Base-by-base conservation (phyloP, 176 grass and related monocot species). In the Carex littledalei region DNA sequence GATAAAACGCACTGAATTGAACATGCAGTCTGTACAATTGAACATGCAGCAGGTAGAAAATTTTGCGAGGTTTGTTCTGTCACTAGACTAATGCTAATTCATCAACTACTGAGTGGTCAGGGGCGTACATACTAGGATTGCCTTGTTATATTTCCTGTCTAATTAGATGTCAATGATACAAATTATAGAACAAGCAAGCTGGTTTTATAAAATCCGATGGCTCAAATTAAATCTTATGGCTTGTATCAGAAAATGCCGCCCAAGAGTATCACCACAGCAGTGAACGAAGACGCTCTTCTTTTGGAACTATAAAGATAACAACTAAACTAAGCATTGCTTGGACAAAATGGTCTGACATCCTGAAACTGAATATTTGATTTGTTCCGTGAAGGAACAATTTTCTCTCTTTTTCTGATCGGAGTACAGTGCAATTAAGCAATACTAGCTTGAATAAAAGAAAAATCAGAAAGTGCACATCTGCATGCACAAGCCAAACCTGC, bases 401-500 rank as follows among this genome's bases (percentile, higher is more conserved):
- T 60, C 18, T 21, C 21, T 63, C 21, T 22, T 26, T 63, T 26
- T 63, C 61, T 24, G 8, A 26, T 63, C 61, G 11, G 1, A 63
- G 11, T 41, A 41, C 0, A 41, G 4, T 41, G 0, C 24, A 26
- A 35, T 35, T 41, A 41, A 41, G 39, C 5, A 31, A 1, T 29
- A 10, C 24, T 15, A 29, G 3, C 0, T 14, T 0, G 11, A 67
- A 50, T 74, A 50, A 74, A 74, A 2, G n/a, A 21, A 13, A 49
- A 24, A 10, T 50, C 12, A 50, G 10, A 14, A 52, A 50, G 20
- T 50, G 13, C 69, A 45, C 9, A 73, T 47, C 69, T n/a, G n/a
- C n/a, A n/a, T 73, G 39, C 69, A 47, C 69, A n/a, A 73, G 17
- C 69, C 18, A 73, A 71, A n/a, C n/a, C n/a, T n/a, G n/a, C n/a